phyloP scores from a whole-genome alignment of 179 eudicot genomes.

The Beta macrorhiza region DNA sequence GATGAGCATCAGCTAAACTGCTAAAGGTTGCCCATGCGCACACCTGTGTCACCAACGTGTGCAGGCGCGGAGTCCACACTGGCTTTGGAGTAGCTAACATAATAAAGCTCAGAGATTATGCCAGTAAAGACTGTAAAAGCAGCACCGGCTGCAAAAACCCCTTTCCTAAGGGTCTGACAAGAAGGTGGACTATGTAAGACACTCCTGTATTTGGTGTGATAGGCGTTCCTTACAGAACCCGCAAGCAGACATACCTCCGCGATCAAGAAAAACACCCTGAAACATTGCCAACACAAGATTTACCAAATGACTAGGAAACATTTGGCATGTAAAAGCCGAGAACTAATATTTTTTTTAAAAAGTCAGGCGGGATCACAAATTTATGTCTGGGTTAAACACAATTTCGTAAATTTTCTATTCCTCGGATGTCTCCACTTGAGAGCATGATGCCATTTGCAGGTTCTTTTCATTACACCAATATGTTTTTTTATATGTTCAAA shows the following conservation, averaged over 20 bases:
- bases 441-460: too few species aligned
- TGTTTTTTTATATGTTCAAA: too few species aligned
- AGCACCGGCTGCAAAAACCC: conserved; percentile 84
- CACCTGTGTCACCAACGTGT: conserved; percentile 51
- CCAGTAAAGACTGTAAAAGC: conserved; percentile 80
- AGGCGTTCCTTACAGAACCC: conserved; percentile 75
- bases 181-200: conserved; percentile 32
- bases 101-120: conserved; percentile 70
- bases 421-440: too few species aligned
- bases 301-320: not conserved
- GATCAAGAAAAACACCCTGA: conserved; percentile 74
- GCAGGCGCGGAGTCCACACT: conserved; percentile 34
- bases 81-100: conserved; percentile 68
- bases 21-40: conserved; percentile 62
- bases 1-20: not conserved
- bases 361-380: not conserved
- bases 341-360: too few species aligned
- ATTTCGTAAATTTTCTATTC: too few species aligned
- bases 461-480: too few species aligned
- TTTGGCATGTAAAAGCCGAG: not conserved
- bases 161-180: conserved; percentile 70
- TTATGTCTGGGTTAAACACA: not conserved
- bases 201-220: conserved; percentile 62
- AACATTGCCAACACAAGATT: conserved; percentile 15
- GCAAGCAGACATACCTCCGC: conserved; percentile 81